Conservation (phyloP, 2,329 filamentous ascomycete species). For the Ophiobolus disseminans region DNA sequence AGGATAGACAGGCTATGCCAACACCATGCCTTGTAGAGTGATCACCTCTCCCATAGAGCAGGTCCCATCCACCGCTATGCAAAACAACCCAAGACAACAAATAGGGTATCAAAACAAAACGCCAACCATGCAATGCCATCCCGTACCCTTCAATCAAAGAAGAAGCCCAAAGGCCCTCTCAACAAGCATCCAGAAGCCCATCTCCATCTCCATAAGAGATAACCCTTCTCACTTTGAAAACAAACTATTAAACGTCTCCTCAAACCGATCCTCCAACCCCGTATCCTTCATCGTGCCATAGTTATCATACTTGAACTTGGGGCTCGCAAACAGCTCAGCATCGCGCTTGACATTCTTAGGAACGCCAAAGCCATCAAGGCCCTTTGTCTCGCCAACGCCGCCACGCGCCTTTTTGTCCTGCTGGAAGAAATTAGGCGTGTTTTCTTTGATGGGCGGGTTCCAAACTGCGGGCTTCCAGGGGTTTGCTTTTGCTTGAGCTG, state of each 20-base stretch:
- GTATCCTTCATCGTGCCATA: slow-evolving; percentile 40
- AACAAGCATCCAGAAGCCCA: not conserved
- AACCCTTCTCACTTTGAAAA: slow-evolving; percentile 34
- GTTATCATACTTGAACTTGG: slow-evolving; percentile 44
- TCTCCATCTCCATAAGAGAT: not conserved
- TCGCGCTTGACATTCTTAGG: slow-evolving; percentile 37
- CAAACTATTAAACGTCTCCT: slow-evolving; percentile 40
- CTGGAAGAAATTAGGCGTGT: slow-evolving; percentile 62
- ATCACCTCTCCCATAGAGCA: too few species aligned
- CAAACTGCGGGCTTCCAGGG: slow-evolving; percentile 57
- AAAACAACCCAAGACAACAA: not conserved
- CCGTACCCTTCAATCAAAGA: not conserved
- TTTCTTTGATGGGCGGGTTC: slow-evolving; percentile 60
- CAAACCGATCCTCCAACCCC: slow-evolving; percentile 43
- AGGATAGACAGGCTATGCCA: too few species aligned
- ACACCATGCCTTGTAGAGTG: too few species aligned
- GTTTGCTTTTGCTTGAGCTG: slow-evolving; percentile 68
- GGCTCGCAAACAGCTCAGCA: slow-evolving; percentile 38
- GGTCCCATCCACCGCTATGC: not conserved
- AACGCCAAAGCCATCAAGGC: slow-evolving; percentile 30
- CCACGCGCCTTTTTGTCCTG: slow-evolving; percentile 37
- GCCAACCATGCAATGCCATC: slow-evolving; percentile 11
- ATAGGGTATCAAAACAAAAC: slow-evolving; percentile 28
- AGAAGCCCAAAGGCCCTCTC: too few species aligned
- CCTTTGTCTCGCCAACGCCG: slow-evolving; percentile 18